A percentile compares a stretch with the other conserved stretches of the same genome.
These are phyloP conservation scores for Sclerotinia minor DNA, from an alignment of 2,329 filamentous ascomycete genomes.

Conservation along the genomic window DNA sequence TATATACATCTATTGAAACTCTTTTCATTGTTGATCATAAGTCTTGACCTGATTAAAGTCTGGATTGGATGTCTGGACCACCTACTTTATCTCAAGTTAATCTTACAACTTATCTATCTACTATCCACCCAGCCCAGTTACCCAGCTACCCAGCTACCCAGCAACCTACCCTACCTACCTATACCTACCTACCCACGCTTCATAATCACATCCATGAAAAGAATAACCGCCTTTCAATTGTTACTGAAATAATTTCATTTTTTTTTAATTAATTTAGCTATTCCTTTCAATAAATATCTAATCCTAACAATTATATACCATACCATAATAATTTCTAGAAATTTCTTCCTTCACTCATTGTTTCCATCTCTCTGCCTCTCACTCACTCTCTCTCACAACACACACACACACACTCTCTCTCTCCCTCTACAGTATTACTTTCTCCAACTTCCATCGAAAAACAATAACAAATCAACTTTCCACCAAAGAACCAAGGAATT, in stretches of 20 bases:
- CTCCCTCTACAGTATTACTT: not conserved
- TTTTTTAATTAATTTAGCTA: not conserved
- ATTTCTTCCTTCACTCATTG: slow-evolving; percentile 5
- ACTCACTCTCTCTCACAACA: not conserved
- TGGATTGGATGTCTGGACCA: too few relatives aligned
- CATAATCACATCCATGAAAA: not conserved
- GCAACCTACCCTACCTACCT: not conserved
- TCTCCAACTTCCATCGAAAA: not conserved
- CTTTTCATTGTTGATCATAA: not conserved
- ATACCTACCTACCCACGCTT: not conserved
- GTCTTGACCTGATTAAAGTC: not conserved
- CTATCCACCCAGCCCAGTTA: too few relatives aligned
- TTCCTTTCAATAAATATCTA: not conserved
- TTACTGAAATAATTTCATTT: not conserved
- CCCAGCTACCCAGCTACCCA: not conserved
- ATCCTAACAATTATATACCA: not conserved
- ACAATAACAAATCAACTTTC: not conserved
- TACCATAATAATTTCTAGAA: not conserved
- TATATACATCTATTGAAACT: not conserved
- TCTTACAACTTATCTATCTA: not conserved
- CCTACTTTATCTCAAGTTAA: not conserved
- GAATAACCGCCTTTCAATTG: not conserved
- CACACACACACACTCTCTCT: too few relatives aligned
- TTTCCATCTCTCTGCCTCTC: not conserved
- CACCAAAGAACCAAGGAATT: not conserved